Percentiles rank a stretch among this genome's conserved stretches.
Conservation (phyloP, 352 stramenopile species). For the Pythium monospermum region DNA sequence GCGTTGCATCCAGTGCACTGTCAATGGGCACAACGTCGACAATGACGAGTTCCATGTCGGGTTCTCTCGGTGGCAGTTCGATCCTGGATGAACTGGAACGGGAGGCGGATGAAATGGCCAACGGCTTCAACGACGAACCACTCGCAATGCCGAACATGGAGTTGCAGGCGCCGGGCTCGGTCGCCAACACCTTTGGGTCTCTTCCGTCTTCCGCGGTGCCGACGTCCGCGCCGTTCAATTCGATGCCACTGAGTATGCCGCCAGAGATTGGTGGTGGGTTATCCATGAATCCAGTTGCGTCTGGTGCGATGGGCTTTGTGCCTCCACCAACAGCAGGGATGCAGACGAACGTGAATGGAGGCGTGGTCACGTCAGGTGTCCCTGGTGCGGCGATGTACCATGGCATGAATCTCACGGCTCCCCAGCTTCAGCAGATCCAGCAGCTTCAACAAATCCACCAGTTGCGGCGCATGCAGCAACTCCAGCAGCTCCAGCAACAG, state of each 20-base stretch:
- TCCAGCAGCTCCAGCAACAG: conserved; percentile 69
- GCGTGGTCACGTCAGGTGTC: conserved; percentile 20
- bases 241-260: conserved; percentile 67
- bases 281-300: conserved; percentile 19
- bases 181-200: conserved; percentile 21
- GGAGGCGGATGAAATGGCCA: conserved; percentile 85
- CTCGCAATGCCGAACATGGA: conserved; percentile 82
- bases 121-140: conserved; percentile 72
- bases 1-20: background rate
- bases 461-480: conserved; percentile 64
- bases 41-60: conserved; percentile 10
- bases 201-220: conserved; percentile 13
- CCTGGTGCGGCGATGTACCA: conserved; percentile 56
- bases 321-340: conserved; percentile 35
- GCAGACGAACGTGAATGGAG: conserved; percentile 34
- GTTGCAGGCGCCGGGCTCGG: conserved; percentile 29
- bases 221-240: conserved; percentile 35
- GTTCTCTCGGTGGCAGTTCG: conserved; percentile 37
- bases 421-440: conserved; percentile 81
- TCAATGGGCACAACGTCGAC: conserved; percentile 12
- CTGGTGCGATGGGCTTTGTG: conserved; percentile 35
- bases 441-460: conserved; percentile 87
- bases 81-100: conserved; percentile 84
- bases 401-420: conserved; percentile 68
- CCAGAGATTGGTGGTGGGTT: conserved; percentile 49